A percentile compares a stretch with the other conserved stretches of the same genome.
Evolutionary conservation across 306 rosid species (phyloP).

Genomic region (Quercus berberidifolia): DNA sequence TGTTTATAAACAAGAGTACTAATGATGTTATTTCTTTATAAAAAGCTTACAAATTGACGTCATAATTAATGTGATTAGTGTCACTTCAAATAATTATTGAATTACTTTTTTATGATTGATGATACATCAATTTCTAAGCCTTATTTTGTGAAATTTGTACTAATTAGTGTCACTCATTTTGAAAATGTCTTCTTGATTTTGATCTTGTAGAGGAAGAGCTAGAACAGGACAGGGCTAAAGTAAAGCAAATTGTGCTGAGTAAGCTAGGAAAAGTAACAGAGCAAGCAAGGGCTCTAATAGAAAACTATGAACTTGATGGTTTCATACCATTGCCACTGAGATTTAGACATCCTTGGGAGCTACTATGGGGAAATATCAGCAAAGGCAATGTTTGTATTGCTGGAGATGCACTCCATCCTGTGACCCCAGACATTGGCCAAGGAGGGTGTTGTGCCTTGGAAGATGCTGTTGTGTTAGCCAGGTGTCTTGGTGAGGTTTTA

Average conservation of each 20-base stretch:
- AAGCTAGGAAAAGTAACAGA: constrained; percentile 27
- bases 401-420: constrained; percentile 71
- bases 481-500: constrained; percentile 24
- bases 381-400: constrained; percentile 67
- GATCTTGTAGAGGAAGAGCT: constrained; percentile 9
- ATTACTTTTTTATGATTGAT: too few relatives aligned
- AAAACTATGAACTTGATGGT: constrained; percentile 16
- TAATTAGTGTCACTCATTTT: not conserved
- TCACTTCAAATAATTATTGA: too few relatives aligned
- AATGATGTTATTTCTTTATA: too few relatives aligned
- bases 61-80: too few relatives aligned
- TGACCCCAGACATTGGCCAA: constrained; percentile 69
- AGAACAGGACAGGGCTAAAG: constrained; percentile 10
- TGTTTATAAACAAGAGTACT: too few relatives aligned
- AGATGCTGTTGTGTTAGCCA: constrained; percentile 47
- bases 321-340: constrained; percentile 38
- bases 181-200: not conserved
- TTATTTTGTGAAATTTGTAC: too few relatives aligned
- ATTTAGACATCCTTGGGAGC: constrained; percentile 64
- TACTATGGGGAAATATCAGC: constrained; percentile 51
- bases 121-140: not conserved
- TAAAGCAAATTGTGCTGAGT: constrained; percentile 23
- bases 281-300: constrained; percentile 11
- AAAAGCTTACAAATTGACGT: too few relatives aligned
- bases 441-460: constrained; percentile 64